Percentiles rank a stretch among this genome's conserved stretches.
phyloP scores from a whole-genome alignment of 495 filamentous ascomycete genomes.

The Chaetomidium leptoderma region DNA sequence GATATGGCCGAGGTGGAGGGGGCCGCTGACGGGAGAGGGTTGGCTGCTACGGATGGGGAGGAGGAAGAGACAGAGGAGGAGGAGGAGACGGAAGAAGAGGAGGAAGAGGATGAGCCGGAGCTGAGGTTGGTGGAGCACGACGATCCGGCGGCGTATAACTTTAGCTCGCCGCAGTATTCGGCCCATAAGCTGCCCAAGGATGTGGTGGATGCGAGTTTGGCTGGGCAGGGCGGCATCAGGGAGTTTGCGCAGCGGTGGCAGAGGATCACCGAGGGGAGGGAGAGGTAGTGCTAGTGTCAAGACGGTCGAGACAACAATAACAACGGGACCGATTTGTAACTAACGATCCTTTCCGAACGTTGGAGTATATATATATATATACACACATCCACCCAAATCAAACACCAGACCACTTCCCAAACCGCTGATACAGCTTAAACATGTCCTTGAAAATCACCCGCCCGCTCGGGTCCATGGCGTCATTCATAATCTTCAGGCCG shows the following conservation, averaged over 20 bases:
- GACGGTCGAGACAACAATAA: no score
- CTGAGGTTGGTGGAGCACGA: constrained; percentile 75
- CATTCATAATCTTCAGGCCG: constrained; percentile 60
- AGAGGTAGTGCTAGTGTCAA: no score
- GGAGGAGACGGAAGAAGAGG: constrained; percentile 44
- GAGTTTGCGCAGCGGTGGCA: constrained; percentile 89
- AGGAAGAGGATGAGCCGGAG: constrained; percentile 65
- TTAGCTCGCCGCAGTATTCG: constrained; percentile 81
- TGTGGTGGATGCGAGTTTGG: constrained; percentile 82
- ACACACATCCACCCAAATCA: background rate
- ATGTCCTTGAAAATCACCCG: constrained; percentile 68
- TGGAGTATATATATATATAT: background rate
- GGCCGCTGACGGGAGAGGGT: no score
- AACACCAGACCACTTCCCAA: constrained; percentile 65
- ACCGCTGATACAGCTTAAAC: constrained; percentile 63
- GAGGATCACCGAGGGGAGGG: constrained; percentile 48
- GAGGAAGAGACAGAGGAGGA: constrained; percentile 21
- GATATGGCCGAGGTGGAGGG: constrained; percentile 32
- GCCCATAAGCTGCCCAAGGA: constrained; percentile 94
- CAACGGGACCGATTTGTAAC: no score
- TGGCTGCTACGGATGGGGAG: no score
- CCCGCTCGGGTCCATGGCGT: constrained; percentile 62
- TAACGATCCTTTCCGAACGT: no score
- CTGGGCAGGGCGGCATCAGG: constrained; percentile 67
- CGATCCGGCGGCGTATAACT: constrained; percentile 82